Conservation (phyloP, 768 basidiomycete species). For the Phallus indusiatus region DNA sequence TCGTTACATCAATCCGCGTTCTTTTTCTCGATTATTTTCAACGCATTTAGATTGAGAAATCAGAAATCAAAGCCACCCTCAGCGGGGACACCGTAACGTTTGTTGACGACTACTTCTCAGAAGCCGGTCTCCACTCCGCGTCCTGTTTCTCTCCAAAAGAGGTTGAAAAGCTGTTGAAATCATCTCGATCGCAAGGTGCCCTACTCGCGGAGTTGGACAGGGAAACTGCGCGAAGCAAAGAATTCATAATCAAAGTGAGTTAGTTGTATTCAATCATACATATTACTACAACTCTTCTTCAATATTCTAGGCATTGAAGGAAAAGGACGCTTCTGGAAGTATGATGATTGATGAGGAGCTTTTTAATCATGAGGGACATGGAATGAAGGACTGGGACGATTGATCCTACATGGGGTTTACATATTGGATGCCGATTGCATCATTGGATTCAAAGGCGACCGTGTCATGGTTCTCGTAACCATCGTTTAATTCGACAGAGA, state of each 20-base stretch:
- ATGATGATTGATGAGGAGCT: not conserved
- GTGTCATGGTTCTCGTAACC: no score
- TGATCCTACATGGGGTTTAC: not conserved
- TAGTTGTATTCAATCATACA: no score
- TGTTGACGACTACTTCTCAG: slow-evolving; percentile 41
- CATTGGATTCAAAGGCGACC: no score
- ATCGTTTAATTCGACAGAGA: no score
- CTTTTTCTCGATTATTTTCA: not conserved
- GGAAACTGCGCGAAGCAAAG: slow-evolving; percentile 53
- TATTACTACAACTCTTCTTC: not conserved
- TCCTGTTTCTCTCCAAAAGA: slow-evolving; percentile 49
- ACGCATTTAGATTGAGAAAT: slow-evolving; percentile 51
- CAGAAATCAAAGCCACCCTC: slow-evolving; percentile 61
- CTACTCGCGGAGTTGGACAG: slow-evolving; percentile 42
- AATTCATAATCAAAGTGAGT: slow-evolving; percentile 63
- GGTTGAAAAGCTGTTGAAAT: slow-evolving; percentile 47
- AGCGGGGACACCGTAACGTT: slow-evolving; percentile 69
- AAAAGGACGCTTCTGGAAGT: not conserved
- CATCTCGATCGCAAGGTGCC: slow-evolving; percentile 46
- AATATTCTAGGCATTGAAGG: not conserved
- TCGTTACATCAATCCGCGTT: not conserved
- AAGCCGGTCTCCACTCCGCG: not conserved
- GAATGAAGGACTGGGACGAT: slow-evolving; percentile 8
- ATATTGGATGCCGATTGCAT: no score
- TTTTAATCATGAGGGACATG: not conserved